Conservation (phyloP, 2,329 filamentous ascomycete species). For the Diplocarpon rosae region DNA sequence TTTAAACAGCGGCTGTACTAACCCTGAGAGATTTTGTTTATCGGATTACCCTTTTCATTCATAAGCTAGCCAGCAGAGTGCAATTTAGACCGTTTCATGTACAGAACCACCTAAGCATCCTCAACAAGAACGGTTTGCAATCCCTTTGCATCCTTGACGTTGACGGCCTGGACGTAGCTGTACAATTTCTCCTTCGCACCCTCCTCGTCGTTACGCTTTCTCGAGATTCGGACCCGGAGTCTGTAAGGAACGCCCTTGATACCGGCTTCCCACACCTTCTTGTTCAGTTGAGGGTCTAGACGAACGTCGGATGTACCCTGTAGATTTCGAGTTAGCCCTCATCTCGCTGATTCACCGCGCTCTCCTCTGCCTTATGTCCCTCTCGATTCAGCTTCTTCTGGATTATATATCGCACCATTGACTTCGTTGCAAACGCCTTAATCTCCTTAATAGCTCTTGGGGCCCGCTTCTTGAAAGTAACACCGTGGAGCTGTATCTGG, state of each 20-base stretch:
- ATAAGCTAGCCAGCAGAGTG: slow-evolving; percentile 26
- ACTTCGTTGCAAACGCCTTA: slow-evolving; percentile 80
- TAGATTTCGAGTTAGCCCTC: slow-evolving; percentile 15
- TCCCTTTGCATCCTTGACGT: slow-evolving; percentile 98
- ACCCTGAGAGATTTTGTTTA: slow-evolving; percentile 3
- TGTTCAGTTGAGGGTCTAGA: slow-evolving; percentile 97
- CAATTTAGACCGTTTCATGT: slow-evolving; percentile 21
- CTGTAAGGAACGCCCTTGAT: slow-evolving; percentile 98
- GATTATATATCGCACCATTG: slow-evolving; percentile 66
- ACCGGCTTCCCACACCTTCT: slow-evolving; percentile 99
- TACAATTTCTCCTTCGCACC: slow-evolving; percentile 99
- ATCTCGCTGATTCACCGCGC: slow-evolving; percentile 3
- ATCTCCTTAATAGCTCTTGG: slow-evolving; percentile 99
- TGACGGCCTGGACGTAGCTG: slow-evolving; percentile 99
- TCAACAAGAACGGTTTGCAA: slow-evolving; percentile 83
- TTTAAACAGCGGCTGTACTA: neutral
- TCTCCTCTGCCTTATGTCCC: neutral
- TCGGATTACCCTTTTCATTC: slow-evolving; percentile 25
- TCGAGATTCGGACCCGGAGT: slow-evolving; percentile 94
- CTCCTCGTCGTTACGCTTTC: slow-evolving; percentile 99
- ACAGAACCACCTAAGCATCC: slow-evolving; percentile 39
- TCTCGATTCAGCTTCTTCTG: neutral
- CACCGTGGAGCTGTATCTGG: slow-evolving; percentile 73
- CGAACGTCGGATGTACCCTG: slow-evolving; percentile 96
- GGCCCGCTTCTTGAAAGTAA: slow-evolving; percentile 99